A percentile compares a stretch with the other conserved stretches of the same genome.
Conservation (phyloP, 257 asterid genomes). For the Ilex asprella region DNA sequence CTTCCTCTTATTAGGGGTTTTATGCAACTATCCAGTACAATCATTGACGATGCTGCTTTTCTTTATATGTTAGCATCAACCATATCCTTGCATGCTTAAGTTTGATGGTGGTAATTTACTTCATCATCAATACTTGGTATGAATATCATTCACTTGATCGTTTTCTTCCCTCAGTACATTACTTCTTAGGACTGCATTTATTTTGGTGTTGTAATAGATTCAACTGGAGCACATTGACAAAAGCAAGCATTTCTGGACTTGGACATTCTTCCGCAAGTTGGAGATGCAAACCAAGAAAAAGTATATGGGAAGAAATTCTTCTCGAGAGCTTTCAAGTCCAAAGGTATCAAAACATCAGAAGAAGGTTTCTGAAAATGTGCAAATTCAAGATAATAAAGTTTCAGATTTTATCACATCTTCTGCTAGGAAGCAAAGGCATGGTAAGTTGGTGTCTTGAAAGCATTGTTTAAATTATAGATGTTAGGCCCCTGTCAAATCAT, state of each 20-base stretch:
- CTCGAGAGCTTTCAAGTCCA: slow-evolving; percentile 52
- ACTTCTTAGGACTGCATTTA: not conserved
- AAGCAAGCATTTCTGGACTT: not conserved
- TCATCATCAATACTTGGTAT: too few relatives aligned
- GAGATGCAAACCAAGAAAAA: slow-evolving; percentile 74
- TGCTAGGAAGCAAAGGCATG: slow-evolving; percentile 74
- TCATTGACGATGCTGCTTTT: too few relatives aligned
- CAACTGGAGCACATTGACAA: slow-evolving; percentile 9
- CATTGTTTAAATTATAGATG: slow-evolving; percentile 6
- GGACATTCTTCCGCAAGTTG: slow-evolving; percentile 14
- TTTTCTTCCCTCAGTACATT: too few relatives aligned
- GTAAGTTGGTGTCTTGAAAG: slow-evolving; percentile 30
- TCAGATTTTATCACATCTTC: slow-evolving; percentile 84
- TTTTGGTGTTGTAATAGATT: slow-evolving; percentile 1
- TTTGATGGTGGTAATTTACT: too few relatives aligned
- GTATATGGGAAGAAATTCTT: slow-evolving; percentile 36
- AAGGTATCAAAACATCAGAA: slow-evolving; percentile 58
- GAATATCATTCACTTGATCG: too few relatives aligned
- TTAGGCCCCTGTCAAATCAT: not conserved
- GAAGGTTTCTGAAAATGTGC: slow-evolving; percentile 52
- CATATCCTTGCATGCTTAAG: too few relatives aligned
- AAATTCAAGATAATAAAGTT: slow-evolving; percentile 58
- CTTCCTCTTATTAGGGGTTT: too few relatives aligned
- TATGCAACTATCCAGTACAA: too few relatives aligned
- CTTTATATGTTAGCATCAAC: too few relatives aligned